Conservation (phyloP, 225 moss, liverwort and hornwort genomes). For the Asterella californica region DNA sequence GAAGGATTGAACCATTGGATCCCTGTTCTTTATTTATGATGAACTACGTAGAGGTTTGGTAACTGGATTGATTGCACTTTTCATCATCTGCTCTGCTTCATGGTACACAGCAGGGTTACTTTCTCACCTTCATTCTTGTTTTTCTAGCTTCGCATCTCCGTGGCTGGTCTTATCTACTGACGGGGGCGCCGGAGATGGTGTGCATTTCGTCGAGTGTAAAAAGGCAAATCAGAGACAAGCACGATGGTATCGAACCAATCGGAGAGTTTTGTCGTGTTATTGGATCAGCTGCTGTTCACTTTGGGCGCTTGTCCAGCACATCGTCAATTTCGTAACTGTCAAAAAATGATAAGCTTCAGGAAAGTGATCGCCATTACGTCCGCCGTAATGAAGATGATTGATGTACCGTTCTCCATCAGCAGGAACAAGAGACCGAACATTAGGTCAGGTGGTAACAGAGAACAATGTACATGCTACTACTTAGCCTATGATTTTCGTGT, state of each 20-base stretch:
- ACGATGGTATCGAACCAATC: neutral
- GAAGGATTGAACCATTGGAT: neutral
- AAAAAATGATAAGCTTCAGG: neutral
- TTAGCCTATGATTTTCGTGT: neutral
- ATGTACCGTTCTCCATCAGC: neutral
- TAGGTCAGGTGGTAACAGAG: neutral
- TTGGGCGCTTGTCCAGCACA: slow-evolving; percentile 4
- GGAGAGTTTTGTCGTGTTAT: neutral
- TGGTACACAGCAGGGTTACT: neutral
- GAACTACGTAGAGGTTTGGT: neutral
- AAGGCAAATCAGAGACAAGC: neutral
- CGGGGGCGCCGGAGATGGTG: neutral
- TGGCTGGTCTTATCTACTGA: neutral
- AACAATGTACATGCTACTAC: neutral
- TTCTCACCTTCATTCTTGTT: neutral
- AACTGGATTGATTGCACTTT: neutral
- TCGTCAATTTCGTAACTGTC: neutral
- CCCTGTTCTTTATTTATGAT: neutral
- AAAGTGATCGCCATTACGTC: neutral
- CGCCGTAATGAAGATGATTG: neutral
- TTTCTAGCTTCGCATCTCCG: neutral
- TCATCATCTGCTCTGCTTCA: neutral
- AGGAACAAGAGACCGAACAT: neutral
- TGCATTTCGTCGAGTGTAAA: neutral
- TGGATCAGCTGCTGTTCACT: neutral